Conservation (phyloP, 2,329 filamentous ascomycete species). For the Didymellaceae sp. region DNA sequence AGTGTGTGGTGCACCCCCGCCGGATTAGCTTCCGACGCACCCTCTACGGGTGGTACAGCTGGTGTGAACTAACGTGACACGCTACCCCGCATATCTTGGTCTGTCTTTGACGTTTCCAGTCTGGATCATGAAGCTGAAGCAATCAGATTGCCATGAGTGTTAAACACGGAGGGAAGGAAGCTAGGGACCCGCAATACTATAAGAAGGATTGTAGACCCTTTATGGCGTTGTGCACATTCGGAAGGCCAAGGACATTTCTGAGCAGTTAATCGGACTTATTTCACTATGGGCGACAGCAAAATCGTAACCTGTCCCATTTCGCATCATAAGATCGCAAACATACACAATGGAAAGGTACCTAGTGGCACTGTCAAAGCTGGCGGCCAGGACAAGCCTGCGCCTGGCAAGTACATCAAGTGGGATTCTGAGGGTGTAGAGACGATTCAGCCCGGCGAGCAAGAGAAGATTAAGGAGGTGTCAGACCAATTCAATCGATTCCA, state of each 20-base stretch:
- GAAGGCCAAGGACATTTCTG: background rate
- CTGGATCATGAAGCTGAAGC: conserved; percentile 7
- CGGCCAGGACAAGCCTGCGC: conserved; percentile 32
- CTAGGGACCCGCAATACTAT: conserved; percentile 5
- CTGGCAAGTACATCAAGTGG: conserved; percentile 51
- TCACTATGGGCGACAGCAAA: conserved; percentile 12
- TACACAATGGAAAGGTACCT: conserved; percentile 35
- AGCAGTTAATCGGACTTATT: background rate
- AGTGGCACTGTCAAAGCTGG: conserved; percentile 34
- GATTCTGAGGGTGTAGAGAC: conserved; percentile 51
- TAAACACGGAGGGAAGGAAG: conserved; percentile 11
- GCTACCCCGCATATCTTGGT: conserved; percentile 14
- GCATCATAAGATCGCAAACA: conserved; percentile 34
- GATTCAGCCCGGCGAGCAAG: conserved; percentile 49
- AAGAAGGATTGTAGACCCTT: background rate
- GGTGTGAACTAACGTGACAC: conserved; percentile 7
- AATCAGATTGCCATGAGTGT: conserved; percentile 3
- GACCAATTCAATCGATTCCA: conserved; percentile 56
- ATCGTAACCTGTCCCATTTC: conserved; percentile 29
- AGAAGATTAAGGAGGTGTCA: conserved; percentile 55
- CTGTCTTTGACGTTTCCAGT: conserved; percentile 3
- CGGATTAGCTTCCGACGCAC: conserved; percentile 8
- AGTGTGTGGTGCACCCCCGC: conserved; percentile 7
- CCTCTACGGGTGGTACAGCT: background rate
- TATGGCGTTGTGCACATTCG: background rate